A percentile compares a stretch with the other conserved stretches of the same genome.
These are phyloP conservation scores for Cladobotryum protrusum DNA, from an alignment of 2,329 filamentous ascomycete species.

Conservation along the genomic window DNA sequence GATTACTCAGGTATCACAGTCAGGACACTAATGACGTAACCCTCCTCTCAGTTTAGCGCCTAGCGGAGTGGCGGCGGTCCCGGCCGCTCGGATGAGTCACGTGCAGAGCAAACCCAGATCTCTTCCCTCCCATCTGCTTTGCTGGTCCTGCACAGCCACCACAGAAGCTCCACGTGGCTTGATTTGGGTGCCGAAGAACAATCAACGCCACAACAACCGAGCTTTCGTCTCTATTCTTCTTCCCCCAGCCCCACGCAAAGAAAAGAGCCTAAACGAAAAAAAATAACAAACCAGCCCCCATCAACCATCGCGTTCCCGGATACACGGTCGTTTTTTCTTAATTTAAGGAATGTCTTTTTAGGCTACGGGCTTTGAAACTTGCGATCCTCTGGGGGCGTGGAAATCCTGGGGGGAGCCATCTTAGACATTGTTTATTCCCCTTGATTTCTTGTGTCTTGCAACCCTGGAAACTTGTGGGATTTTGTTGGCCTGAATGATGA, in stretches of 20 bases:
- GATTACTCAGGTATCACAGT: too few species aligned
- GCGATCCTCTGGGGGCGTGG: too few species aligned
- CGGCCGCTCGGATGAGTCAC: conserved; percentile 8
- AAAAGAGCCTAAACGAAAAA: neutral
- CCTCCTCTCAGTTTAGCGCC: neutral
- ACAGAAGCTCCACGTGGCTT: conserved; percentile 10
- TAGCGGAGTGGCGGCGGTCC: conserved; percentile 7
- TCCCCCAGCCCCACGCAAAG: neutral
- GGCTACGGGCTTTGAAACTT: too few species aligned
- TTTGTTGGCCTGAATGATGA: too few species aligned
- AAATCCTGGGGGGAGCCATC: too few species aligned
- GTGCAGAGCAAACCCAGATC: neutral
- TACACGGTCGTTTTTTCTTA: too few species aligned
- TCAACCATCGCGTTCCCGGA: too few species aligned
- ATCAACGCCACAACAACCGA: neutral
- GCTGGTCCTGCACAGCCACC: conserved; percentile 12
- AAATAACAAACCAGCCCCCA: too few species aligned
- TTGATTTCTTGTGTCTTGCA: too few species aligned
- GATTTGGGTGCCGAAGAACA: neutral
- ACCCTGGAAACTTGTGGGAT: too few species aligned
- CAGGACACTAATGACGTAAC: conserved; percentile 7
- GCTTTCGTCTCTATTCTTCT: neutral
- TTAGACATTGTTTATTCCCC: too few species aligned
- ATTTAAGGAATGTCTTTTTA: too few species aligned
- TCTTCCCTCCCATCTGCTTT: neutral